Percentiles rank a stretch among this genome's conserved stretches.
These are phyloP conservation scores for Eucalyptus erythrocorys DNA, from an alignment of 345 rosid genomes.

Conservation along the genomic window DNA sequence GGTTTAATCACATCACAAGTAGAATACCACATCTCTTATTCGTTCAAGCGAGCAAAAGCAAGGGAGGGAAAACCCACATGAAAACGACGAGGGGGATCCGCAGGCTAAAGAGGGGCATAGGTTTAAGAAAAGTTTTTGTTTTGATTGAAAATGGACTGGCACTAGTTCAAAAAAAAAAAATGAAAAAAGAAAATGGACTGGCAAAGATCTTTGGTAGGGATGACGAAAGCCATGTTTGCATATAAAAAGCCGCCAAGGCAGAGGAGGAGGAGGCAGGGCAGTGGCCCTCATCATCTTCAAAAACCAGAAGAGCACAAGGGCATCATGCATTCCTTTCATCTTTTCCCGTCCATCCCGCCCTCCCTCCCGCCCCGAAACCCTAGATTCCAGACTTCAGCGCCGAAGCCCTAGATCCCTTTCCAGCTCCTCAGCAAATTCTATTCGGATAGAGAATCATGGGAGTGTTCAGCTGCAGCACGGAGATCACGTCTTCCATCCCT, in stretches of 20 bases:
- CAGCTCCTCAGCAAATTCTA: too few species aligned
- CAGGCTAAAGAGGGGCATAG: too few species aligned
- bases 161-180: too few species aligned
- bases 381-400: too few species aligned
- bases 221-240: neutral
- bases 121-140: neutral
- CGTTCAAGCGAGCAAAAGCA: neutral
- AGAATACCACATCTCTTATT: neutral
- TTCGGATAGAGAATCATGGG: too few species aligned
- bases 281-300: neutral
- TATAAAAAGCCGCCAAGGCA: slow-evolving; percentile 3
- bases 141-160: too few species aligned
- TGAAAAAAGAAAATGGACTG: too few species aligned
- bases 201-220: neutral
- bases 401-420: too few species aligned
- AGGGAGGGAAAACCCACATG: neutral
- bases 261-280: neutral
- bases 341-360: neutral
- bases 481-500: too few species aligned
- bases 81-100: too few species aligned
- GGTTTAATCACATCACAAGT: neutral
- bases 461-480: accelerated
- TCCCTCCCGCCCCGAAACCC: too few species aligned
- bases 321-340: neutral
- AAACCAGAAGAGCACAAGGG: neutral